Evolutionary conservation across 106 monocot species (phyloP).

Genomic region (Hemerocallis citrina): DNA sequence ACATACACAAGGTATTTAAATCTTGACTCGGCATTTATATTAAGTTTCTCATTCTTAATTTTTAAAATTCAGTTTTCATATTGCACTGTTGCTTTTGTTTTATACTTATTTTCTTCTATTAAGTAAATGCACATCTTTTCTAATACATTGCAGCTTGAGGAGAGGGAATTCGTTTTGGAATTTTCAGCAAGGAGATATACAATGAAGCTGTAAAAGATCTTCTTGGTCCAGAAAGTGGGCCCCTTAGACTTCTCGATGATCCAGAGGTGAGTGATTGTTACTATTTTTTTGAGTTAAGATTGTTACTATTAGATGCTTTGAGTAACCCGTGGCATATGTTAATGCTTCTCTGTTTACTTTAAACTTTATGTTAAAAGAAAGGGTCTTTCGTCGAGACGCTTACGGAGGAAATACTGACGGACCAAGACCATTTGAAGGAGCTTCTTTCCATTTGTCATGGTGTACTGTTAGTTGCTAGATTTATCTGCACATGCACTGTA

Average conservation of each 20-base stretch:
- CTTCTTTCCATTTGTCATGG: conserved; percentile 9
- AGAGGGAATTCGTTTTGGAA: conserved; percentile 10
- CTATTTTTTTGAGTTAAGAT: neutral
- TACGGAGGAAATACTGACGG: conserved; percentile 7
- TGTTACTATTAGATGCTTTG: neutral
- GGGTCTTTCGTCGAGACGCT: conserved; percentile 16
- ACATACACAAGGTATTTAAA: neutral
- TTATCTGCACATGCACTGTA: neutral
- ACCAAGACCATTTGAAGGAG: conserved; percentile 5
- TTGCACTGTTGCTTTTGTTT: too few relatives aligned
- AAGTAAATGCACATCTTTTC: neutral
- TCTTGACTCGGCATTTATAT: too few relatives aligned
- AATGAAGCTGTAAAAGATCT: conserved; percentile 17
- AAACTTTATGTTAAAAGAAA: conserved; percentile 10
- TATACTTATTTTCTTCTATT: neutral
- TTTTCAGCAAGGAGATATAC: conserved; percentile 14
- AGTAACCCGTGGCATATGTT: too few relatives aligned
- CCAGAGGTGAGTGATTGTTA: conserved; percentile 11
- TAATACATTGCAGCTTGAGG: neutral
- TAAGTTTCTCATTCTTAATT: neutral
- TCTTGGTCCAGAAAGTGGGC: conserved; percentile 1
- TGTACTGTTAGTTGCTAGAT: neutral
- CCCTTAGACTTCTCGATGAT: conserved; percentile 19
- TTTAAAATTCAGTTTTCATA: neutral
- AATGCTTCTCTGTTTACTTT: neutral